These are phyloP conservation scores for Crithidia bombi DNA, from an alignment of 208 protist genomes.

Conservation along the genomic window DNA sequence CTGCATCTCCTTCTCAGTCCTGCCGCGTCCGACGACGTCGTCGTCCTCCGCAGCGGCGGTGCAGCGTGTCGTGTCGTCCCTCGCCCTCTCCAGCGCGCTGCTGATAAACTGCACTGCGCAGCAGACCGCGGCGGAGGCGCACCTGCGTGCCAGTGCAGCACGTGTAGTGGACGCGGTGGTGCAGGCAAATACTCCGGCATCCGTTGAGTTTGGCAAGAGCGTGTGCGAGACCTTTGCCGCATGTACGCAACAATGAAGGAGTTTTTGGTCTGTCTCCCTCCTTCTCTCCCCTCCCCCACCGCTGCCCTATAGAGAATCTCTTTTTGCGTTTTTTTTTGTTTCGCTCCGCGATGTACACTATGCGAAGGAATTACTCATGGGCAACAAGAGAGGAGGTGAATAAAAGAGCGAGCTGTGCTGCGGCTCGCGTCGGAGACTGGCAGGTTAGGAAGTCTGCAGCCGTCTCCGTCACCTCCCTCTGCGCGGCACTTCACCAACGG, in stretches of 20 bases:
- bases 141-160: conserved; percentile 20
- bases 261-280: neutral
- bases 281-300: no score
- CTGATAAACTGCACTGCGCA: conserved; percentile 43
- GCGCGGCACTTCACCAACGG: no score
- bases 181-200: neutral
- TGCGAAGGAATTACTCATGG: neutral
- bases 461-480: no score
- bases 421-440: no score
- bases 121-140: conserved; percentile 36
- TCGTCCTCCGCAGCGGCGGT: neutral
- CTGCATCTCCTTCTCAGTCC: conserved; percentile 23
- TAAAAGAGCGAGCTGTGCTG: no score
- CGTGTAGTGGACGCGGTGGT: conserved; percentile 26
- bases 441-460: no score
- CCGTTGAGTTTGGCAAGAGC: neutral
- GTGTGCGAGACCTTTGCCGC: conserved; percentile 10
- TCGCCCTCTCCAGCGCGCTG: conserved; percentile 29
- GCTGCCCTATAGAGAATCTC: no score
- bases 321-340: neutral
- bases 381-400: neutral
- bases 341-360: neutral
- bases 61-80: conserved; percentile 21
- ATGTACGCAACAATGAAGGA: conserved; percentile 5
- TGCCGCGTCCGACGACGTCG: conserved; percentile 3